Percentiles rank a stretch among this genome's conserved stretches.
Evolutionary conservation across 73 alveolate genomes (phyloP).

Genomic region (Uronychia setigera): DNA sequence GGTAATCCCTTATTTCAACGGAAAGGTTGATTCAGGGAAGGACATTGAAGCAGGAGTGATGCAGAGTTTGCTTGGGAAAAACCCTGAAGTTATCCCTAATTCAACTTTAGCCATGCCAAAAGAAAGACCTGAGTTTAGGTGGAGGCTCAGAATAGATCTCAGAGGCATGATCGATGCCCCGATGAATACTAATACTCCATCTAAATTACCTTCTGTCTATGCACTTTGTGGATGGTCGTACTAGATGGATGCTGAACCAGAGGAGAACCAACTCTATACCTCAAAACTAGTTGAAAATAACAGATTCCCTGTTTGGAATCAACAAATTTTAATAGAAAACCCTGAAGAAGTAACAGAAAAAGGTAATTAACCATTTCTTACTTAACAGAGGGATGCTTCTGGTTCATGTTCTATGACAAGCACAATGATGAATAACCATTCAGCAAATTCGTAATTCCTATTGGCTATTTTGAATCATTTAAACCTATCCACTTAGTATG

Average conservation of each 20-base stretch:
- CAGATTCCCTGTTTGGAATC: conserved; percentile 98
- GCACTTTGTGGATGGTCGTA: conserved; percentile 96
- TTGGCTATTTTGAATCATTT: conserved; percentile 86
- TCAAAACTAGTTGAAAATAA: conserved; percentile 86
- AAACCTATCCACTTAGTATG: conserved; percentile 93
- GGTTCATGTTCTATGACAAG: conserved; percentile 88
- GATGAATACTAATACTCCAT: conserved; percentile 84
- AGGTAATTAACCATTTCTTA: conserved; percentile 6
- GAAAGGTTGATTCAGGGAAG: conserved; percentile 12
- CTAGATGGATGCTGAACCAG: conserved; percentile 82
- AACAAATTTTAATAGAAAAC: conserved; percentile 87
- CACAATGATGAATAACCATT: conserved; percentile 81
- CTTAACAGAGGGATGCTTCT: conserved; percentile 89
- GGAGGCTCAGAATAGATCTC: conserved; percentile 98
- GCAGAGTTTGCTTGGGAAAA: conserved; percentile 8
- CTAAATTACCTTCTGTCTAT: conserved; percentile 94
- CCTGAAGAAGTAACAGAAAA: conserved; percentile 81
- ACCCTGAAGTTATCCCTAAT: conserved; percentile 71
- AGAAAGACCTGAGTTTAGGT: conserved; percentile 89
- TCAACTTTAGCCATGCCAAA: conserved; percentile 92
- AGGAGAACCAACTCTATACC: conserved; percentile 76
- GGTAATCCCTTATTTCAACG: too few relatives aligned
- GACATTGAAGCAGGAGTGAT: conserved; percentile 5
- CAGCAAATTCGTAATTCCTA: conserved; percentile 91
- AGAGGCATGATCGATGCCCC: conserved; percentile 97